Evolutionary conservation across 2,329 filamentous ascomycete species (phyloP).

Genomic region (Penicillium janthinellum): DNA sequence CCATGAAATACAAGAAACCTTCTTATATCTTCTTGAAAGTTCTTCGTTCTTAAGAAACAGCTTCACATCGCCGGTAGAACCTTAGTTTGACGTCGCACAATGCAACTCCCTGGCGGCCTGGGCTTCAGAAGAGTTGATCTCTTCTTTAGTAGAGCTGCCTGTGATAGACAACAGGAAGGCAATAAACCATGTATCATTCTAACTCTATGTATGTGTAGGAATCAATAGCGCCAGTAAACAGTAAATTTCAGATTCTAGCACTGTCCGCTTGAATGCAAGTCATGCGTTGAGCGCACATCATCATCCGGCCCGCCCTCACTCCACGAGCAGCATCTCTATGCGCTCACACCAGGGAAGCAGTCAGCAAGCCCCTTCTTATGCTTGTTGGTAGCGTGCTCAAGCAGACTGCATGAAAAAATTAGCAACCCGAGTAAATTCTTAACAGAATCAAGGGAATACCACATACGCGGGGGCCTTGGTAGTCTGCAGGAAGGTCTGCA

Average conservation of each 20-base stretch:
- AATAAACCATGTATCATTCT: background rate
- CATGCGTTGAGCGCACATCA: background rate
- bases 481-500: constrained; percentile 76
- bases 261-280: constrained; percentile 2
- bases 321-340: constrained; percentile 1
- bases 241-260: background rate
- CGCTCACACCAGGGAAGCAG: constrained; percentile 62
- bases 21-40: background rate
- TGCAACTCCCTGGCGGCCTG: no score
- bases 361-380: constrained; percentile 71
- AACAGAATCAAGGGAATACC: background rate
- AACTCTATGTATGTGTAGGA: background rate
- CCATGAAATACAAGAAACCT: background rate
- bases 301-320: background rate
- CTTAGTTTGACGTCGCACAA: background rate
- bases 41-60: no score
- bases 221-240: constrained; percentile 3
- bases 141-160: background rate
- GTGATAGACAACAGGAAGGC: background rate
- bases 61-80: background rate
- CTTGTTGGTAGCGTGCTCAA: constrained; percentile 73
- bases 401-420: constrained; percentile 46
- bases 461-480: constrained; percentile 65
- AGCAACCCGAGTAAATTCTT: background rate
- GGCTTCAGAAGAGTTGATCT: background rate